phyloP scores from a whole-genome alignment of 441 rosid species.

The Melastoma candidum region DNA sequence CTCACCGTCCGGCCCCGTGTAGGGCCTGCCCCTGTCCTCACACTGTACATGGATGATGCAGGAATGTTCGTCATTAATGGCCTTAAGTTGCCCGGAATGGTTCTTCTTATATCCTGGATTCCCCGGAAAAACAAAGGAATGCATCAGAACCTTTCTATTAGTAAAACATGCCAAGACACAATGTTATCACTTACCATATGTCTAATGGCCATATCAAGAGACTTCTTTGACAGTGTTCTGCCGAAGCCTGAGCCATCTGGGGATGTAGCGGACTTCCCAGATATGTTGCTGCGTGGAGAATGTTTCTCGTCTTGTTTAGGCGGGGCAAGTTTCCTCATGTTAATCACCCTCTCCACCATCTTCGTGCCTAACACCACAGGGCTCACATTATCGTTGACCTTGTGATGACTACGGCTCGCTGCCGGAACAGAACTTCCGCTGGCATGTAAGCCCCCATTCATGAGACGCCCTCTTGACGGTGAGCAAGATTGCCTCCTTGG shows the following conservation, averaged over 20 bases:
- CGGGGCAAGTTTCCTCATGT: constrained; percentile 84
- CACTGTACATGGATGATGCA: constrained; percentile 95
- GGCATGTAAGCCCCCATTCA: constrained; percentile 40
- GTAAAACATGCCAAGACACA: neutral
- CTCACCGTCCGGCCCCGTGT: constrained; percentile 43
- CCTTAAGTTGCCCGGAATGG: constrained; percentile 78
- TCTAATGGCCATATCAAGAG: constrained; percentile 96
- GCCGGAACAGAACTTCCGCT: constrained; percentile 98
- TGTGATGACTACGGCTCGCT: constrained; percentile 44
- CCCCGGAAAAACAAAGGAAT: neutral
- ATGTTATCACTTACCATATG: constrained; percentile 64
- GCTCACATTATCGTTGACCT: constrained; percentile 61
- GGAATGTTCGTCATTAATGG: constrained; percentile 94
- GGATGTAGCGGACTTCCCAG: constrained; percentile 67
- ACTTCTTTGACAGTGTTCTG: constrained; percentile 89
- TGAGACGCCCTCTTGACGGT: constrained; percentile 77
- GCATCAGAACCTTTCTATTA: neutral
- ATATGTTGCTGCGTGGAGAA: constrained; percentile 62
- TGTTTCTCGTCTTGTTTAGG: constrained; percentile 71
- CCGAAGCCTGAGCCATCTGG: constrained; percentile 94
- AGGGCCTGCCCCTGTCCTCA: constrained; percentile 64
- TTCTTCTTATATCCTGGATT: constrained; percentile 80
- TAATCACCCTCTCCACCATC: constrained; percentile 95
- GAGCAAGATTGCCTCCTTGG: constrained; percentile 89
- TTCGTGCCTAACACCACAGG: constrained; percentile 78